These are phyloP conservation scores for Dactylis glomerata DNA, from an alignment of 176 grass and related monocot genomes.

Conservation along the genomic window DNA sequence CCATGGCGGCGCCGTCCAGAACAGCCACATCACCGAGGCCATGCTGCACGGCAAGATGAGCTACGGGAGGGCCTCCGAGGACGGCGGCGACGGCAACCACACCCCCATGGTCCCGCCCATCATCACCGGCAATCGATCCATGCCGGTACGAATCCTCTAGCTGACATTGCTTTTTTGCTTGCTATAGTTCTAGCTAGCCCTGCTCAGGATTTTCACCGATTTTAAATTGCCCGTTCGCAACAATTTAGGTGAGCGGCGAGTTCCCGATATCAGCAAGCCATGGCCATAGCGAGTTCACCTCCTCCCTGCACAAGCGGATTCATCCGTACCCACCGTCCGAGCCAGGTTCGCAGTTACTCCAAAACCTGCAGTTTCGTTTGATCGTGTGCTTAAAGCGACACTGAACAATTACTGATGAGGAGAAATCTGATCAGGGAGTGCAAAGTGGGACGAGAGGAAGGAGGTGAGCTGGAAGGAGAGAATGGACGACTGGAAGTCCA, in stretches of 20 bases:
- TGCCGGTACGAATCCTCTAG: constrained; percentile 41
- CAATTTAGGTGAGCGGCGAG: constrained; percentile 79
- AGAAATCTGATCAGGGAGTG: constrained; percentile 49
- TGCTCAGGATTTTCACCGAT: not conserved
- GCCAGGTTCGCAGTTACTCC: constrained; percentile 44
- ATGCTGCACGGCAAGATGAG: constrained; percentile 97
- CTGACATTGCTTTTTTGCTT: not conserved
- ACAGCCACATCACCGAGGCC: constrained; percentile 78
- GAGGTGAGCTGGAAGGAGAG: constrained; percentile 94
- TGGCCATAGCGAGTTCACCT: constrained; percentile 57
- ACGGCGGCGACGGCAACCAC: constrained; percentile 52
- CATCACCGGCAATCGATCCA: constrained; percentile 80
- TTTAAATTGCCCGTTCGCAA: not conserved
- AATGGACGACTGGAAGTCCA: constrained; percentile 99
- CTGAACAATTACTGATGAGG: not conserved
- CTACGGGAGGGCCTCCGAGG: constrained; percentile 71
- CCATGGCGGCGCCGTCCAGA: constrained; percentile 13
- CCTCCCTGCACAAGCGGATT: constrained; percentile 91
- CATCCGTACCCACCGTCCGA: constrained; percentile 92
- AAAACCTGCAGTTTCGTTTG: not conserved
- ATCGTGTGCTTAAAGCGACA: not conserved
- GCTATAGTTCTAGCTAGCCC: not conserved
- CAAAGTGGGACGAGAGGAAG: constrained; percentile 81
- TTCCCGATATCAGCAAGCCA: constrained; percentile 52
- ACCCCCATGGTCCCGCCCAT: constrained; percentile 75